These are phyloP conservation scores for Discostella pseudostelligera DNA, from an alignment of 108 stramenopile genomes.

Conservation along the genomic window DNA sequence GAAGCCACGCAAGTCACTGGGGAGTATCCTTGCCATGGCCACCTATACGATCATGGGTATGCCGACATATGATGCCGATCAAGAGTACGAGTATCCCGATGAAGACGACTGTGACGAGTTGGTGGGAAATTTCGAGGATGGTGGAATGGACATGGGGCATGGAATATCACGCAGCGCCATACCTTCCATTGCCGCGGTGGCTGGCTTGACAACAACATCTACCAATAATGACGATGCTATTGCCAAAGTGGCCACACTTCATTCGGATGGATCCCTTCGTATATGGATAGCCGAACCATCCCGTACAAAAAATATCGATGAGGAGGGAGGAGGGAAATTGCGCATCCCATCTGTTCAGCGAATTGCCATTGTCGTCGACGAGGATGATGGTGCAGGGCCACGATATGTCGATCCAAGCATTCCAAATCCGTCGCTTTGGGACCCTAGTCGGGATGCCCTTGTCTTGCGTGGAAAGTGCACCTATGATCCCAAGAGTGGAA, in stretches of 20 bases:
- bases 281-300: conserved; percentile 33
- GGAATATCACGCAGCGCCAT: neutral
- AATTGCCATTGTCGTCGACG: neutral
- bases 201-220: neutral
- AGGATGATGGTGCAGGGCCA: neutral
- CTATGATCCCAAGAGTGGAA: neutral
- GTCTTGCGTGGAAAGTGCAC: conserved; percentile 6
- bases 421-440: conserved; percentile 11
- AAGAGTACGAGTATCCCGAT: conserved; percentile 14
- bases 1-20: conserved; percentile 13
- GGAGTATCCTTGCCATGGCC: conserved; percentile 11
- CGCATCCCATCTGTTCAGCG: conserved; percentile 35
- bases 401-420: conserved; percentile 23
- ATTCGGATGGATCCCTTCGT: conserved; percentile 48
- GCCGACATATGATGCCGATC: conserved; percentile 8
- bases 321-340: neutral
- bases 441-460: conserved; percentile 13
- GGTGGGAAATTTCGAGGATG: neutral
- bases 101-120: conserved; percentile 20
- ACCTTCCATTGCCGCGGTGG: conserved; percentile 22
- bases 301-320: neutral
- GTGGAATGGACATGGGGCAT: neutral
- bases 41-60: conserved; percentile 14
- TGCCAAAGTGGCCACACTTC: conserved; percentile 35
- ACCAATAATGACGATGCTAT: neutral